Evolutionary conservation across 2,329 filamentous ascomycete genomes (phyloP), one percentile per base, ranked within the genome.

Genomic region (Ustulina deusta): DNA sequence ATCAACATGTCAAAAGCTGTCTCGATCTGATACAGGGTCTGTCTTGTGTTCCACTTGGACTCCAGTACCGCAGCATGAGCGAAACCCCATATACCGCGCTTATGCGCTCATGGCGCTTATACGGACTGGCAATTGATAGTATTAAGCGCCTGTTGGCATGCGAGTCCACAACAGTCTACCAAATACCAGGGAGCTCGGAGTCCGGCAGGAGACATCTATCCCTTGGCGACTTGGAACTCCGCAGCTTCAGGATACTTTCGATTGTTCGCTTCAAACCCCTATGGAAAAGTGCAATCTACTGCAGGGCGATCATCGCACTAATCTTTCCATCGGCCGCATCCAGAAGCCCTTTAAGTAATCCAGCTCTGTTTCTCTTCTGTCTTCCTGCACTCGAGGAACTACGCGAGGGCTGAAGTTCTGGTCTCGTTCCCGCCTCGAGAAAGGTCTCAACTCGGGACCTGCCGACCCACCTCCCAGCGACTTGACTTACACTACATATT

Each of bases 1-100:
- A 55, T 51, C 58, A 25, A 58, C 29, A 66, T 52, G 55, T 25
- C 51, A 4, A 66, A 65, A 42, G 55, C 36, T 38, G 17, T 44
- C 64, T 63, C 36, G 56, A 65, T 59, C 72, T 74, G 72, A 75
- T 51, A 74, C 74, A 40, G 58, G 69, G 67, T 52, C 59, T 69
- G 74, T 73, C 69, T 74, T 71, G 69, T 32, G 34, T 55, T 59
- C 22, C 15, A 22, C 5, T 7, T 25, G 63, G 69, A 15, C 49
- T 59, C 61, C 61, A 71, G 69, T 54, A 70, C n/a, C n/a, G 63
- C 49, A 36, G 46, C 48, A 22, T 15, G 27, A 34, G 38, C 4
- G 11, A 13, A 29, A 29, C 38, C 56, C 36, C 52, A 51, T 54
- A 54, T 22, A 29, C 48, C 73, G 73, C 74, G 74, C 73, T 74